Conservation (phyloP, 139 green algal species). For the Axilococcus clingmanii region DNA sequence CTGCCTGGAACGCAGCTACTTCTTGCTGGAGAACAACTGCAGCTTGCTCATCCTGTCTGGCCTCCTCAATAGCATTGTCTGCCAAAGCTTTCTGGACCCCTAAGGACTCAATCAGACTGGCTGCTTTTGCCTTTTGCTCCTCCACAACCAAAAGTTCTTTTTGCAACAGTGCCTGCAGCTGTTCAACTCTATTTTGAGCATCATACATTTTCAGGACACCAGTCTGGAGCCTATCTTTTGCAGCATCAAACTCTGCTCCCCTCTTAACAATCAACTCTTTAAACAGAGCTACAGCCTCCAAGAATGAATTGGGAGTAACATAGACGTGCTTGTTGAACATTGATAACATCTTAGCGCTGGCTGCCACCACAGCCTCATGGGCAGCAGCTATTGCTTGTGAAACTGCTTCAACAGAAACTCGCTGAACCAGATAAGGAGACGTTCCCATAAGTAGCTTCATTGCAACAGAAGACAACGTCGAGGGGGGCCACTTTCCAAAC, state of each 20-base stretch:
- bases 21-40: conserved; percentile 40
- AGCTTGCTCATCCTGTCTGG: conserved; percentile 58
- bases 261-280: conserved; percentile 61
- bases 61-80: conserved; percentile 74
- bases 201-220: conserved; percentile 42
- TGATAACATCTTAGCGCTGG: conserved; percentile 42
- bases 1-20: conserved; percentile 74
- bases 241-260: conserved; percentile 42
- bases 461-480: conserved; percentile 74
- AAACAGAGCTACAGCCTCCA: conserved; percentile 82
- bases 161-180: conserved; percentile 68
- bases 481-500: conserved; percentile 78
- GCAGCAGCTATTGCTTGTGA: conserved; percentile 80
- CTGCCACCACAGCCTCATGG: conserved; percentile 53
- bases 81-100: conserved; percentile 77
- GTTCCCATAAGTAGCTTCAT: conserved; percentile 67
- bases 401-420: conserved; percentile 51
- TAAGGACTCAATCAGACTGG: conserved; percentile 79
- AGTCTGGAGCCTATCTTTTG: conserved; percentile 67
- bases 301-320: conserved; percentile 86
- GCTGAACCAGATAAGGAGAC: conserved; percentile 55
- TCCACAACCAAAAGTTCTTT: conserved; percentile 82
- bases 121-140: conserved; percentile 77
- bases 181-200: conserved; percentile 46
- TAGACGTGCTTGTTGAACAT: conserved; percentile 69